A percentile compares a stretch with the other conserved stretches of the same genome.
Conservation (phyloP, 2,329 filamentous ascomycete species). For the Macroventuria anomochaeta region DNA sequence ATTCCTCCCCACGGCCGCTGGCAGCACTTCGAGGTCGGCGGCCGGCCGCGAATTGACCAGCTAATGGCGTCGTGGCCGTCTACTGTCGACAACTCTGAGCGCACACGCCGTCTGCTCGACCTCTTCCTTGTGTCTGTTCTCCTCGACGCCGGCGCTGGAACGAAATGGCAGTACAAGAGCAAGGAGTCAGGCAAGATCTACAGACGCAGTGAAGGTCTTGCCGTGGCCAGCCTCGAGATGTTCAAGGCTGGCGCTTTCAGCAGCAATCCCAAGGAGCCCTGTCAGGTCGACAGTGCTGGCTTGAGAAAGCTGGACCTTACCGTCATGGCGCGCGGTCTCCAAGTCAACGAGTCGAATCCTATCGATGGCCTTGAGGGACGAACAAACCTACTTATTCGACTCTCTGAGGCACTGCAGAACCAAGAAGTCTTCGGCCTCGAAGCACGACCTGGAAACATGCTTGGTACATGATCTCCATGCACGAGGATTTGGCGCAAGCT, state of each 20-base stretch:
- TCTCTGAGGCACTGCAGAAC: constrained; percentile 79
- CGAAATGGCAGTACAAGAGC: constrained; percentile 90
- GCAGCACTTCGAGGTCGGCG: constrained; percentile 72
- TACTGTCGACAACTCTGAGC: constrained; percentile 73
- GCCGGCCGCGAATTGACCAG: constrained; percentile 73
- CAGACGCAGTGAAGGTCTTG: constrained; percentile 85
- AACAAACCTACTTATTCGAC: constrained; percentile 75
- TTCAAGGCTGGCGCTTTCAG: constrained; percentile 93
- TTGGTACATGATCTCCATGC: constrained; percentile 65
- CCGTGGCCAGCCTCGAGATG: constrained; percentile 82
- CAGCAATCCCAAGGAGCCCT: constrained; percentile 78
- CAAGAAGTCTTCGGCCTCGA: constrained; percentile 83
- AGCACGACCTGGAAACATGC: constrained; percentile 89
- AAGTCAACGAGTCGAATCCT: constrained; percentile 80
- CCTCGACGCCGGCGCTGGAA: constrained; percentile 87
- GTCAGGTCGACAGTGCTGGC: constrained; percentile 86
- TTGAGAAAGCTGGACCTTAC: constrained; percentile 76
- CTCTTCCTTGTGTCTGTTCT: constrained; percentile 82
- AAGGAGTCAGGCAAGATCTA: constrained; percentile 84
- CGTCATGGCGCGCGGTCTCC: constrained; percentile 78
- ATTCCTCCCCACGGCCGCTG: constrained; percentile 83
- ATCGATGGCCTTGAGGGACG: constrained; percentile 87
- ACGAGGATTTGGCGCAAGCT: constrained; percentile 6
- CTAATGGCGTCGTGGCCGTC: constrained; percentile 73
- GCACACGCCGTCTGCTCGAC: constrained; percentile 76